phyloP scores from a whole-genome alignment of 2,329 filamentous ascomycete genomes.

The Xylaria arbuscula region DNA sequence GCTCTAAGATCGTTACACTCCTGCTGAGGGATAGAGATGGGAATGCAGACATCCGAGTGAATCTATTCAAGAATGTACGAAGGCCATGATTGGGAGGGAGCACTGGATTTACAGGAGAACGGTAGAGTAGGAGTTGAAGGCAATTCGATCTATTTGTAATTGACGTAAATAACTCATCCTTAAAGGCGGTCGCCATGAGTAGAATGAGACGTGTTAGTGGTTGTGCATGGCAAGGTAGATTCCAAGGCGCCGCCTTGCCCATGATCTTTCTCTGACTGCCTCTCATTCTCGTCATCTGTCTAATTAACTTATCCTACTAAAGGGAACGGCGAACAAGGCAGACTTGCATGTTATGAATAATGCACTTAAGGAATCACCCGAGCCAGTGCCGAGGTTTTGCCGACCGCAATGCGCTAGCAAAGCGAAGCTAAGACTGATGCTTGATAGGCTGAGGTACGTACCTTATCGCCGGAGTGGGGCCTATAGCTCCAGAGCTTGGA shows the following conservation, averaged over 20 bases:
- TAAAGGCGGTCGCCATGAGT: not conserved
- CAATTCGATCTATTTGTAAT: not conserved
- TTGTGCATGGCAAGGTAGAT: not conserved
- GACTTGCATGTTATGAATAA: no score
- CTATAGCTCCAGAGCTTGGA: conserved; percentile 32
- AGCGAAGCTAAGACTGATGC: not conserved
- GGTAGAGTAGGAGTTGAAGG: not conserved
- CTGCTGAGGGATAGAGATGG: not conserved
- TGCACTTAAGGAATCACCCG: not conserved
- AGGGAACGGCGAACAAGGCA: no score
- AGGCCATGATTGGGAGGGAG: not conserved
- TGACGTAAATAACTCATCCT: no score
- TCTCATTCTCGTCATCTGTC: no score
- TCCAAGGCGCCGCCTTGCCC: not conserved
- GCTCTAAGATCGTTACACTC: not conserved
- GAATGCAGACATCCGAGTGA: not conserved
- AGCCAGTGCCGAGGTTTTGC: conserved; percentile 23
- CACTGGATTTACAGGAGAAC: not conserved
- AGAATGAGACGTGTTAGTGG: not conserved
- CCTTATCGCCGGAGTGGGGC: conserved; percentile 36
- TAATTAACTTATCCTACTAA: no score
- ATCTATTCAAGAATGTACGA: not conserved
- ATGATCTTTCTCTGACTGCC: no score
- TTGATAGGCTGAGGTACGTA: conserved; percentile 7
- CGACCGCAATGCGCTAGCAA: not conserved